Evolutionary conservation across 2,329 filamentous ascomycete species (phyloP), one percentile per base, ranked within the genome.

Genomic region (Cytospora mali): DNA sequence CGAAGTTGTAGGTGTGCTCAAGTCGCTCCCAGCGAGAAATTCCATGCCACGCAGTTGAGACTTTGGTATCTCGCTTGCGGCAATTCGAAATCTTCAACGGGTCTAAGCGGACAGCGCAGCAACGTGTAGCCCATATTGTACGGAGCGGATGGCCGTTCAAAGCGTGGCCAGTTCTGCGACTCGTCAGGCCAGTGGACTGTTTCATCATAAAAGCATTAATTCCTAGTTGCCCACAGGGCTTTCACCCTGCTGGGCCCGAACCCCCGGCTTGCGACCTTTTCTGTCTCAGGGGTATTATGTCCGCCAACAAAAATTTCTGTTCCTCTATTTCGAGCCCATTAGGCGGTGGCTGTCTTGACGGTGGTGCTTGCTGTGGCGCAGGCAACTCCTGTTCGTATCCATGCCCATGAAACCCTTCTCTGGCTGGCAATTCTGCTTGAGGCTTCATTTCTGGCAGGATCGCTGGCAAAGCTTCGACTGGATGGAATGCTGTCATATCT

Each of bases 311-410:
- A 16, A 65, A 65, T 25, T 65, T 65, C 27, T 65, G 63, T 42
- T 65, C 63, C 14, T 65, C 63, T 16, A 65, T 60, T 21, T 65
- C 63, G 5, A 55, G 35, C 14, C 63, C 63, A 21, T 65, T 62
- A 4, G 60, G 63, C 10, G 60, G 63, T 21, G 39, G 51, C 23
- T 65, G 57, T n/a, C 63, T 53, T 21, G 52, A 48, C 1, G 50
- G 51, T 2, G 63, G 63, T 31, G 55, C 60, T 55, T 65, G 63
- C 52, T 65, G 55, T 14, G 63, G 63, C 13, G 63, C 63, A 4
- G 63, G 63, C 50, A 65, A 11, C 35, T 65, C 63, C 29, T 62
- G 63, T 46, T 65, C 63, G 23, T 65, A 46, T 4, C 63, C 63
- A 23, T 61, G 54, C 16, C 60, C 63, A 23, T 46, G 61, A 9